Base-by-base conservation (phyloP, 495 filamentous ascomycete genomes). In the Podospora pseudopauciseta region DNA sequence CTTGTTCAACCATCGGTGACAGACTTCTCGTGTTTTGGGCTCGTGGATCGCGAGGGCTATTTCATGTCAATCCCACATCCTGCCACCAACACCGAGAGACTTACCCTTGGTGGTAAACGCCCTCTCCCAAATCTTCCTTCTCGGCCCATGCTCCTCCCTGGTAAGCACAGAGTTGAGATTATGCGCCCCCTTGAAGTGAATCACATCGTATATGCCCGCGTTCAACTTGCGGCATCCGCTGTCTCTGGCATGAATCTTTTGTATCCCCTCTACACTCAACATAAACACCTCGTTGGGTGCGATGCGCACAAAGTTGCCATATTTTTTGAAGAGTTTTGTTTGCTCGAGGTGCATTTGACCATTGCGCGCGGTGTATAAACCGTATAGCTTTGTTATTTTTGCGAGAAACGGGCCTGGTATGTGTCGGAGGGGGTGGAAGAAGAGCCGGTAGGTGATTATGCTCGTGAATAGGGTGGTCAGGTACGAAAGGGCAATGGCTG, bases 21-120 rank as follows among this genome's bases (percentile, higher is more conserved):
- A 88, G 68, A 91, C 87, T 80, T 91, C 91, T 71, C 88, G 84
- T 65, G 89, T 87, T 79, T 89, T 90, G 73, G 86, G 86, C 77
- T 92, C 90, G 74, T 90, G 88, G 77, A 88, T 86, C 70, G 89
- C 86, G 71, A 89, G 85, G 79, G 88, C 88, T 91, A 4, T 63
- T 62, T 11, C 32, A 9, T 65, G 18, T 58, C 27, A 65, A 18
- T 13, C 1, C 26, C 13, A 26, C 20, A 2, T 23, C 5, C 30
- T 20, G 18, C 16, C 30, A 2, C 27, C 20, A 55, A 18, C 1
- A 26, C 56, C 20, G n/a, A 32, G 13, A 19, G 20, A 49, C 59
- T 55, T 4, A 70, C 68, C 27, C 59, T 72, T 70, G 9, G 68
- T 70, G 13, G 64, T 72, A 13, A 74, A 49, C 4, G 73, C 70